Percentiles rank a stretch among this genome's conserved stretches.
Evolutionary conservation across 768 basidiomycete genomes (phyloP).

Genomic region (Hygrophorus russula): DNA sequence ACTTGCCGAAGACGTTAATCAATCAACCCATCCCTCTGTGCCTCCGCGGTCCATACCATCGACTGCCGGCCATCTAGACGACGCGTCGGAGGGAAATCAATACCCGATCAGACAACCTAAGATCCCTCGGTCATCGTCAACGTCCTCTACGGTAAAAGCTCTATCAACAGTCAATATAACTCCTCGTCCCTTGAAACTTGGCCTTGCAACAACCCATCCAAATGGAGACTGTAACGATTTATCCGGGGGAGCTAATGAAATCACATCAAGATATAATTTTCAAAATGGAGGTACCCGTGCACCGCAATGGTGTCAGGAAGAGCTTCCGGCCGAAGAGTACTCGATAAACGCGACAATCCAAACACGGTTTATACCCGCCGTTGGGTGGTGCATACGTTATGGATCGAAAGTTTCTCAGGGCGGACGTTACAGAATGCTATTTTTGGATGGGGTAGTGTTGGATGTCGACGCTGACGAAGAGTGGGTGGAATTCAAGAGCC

Average conservation of each 20-base stretch:
- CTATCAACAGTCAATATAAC: background rate
- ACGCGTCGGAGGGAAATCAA: background rate
- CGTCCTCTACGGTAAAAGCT: background rate
- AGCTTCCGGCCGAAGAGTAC: constrained; percentile 1
- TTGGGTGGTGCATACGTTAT: constrained; percentile 34
- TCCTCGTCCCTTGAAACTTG: constrained; percentile 9
- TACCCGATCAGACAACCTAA: background rate
- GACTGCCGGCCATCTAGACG: too few species aligned
- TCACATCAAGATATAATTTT: background rate
- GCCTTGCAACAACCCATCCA: background rate
- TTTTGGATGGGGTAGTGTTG: constrained; percentile 26
- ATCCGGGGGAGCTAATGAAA: background rate
- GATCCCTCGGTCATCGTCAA: background rate
- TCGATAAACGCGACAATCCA: constrained; percentile 10
- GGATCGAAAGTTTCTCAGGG: constrained; percentile 25
- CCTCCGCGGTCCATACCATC: background rate
- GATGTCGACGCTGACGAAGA: constrained; percentile 34
- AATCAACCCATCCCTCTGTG: background rate
- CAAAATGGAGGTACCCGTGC: too few species aligned
- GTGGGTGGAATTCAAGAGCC: constrained; percentile 22
- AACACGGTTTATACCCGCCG: constrained; percentile 27
- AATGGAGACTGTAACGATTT: background rate
- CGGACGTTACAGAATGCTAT: constrained; percentile 33
- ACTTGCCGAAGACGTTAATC: constrained; percentile 2
- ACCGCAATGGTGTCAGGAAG: background rate